phyloP scores from a whole-genome alignment of 1,284 basidiomycete genomes.

The Trichosporon sp. region DNA sequence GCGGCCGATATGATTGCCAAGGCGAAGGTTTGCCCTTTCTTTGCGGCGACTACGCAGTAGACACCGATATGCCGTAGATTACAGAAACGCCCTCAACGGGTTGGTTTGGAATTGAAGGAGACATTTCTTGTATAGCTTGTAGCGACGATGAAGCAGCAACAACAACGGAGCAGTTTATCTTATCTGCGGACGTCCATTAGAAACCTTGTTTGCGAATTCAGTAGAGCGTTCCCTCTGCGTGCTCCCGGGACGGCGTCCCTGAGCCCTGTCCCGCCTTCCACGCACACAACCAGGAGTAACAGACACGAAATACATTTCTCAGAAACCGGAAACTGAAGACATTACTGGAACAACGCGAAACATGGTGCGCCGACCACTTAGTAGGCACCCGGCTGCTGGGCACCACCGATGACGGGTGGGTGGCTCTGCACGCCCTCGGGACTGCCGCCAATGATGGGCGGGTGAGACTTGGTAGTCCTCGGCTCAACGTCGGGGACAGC shows the following conservation, averaged over 20 bases:
- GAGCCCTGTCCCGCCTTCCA: too few species aligned
- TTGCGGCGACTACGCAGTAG: conserved; percentile 10
- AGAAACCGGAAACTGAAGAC: neutral
- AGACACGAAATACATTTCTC: neutral
- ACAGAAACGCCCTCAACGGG: neutral
- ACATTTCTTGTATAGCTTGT: neutral
- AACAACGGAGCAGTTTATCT: neutral
- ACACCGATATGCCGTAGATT: neutral
- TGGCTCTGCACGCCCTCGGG: neutral
- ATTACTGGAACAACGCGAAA: neutral
- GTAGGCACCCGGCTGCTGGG: neutral
- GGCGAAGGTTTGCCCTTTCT: conserved; percentile 24
- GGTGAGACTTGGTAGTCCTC: conserved; percentile 3
- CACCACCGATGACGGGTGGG: conserved; percentile 8
- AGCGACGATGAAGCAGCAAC: neutral
- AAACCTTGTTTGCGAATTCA: neutral
- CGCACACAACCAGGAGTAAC: neutral
- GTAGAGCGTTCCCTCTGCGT: too few species aligned
- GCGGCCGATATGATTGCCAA: conserved; percentile 18
- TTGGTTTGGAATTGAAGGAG: too few species aligned
- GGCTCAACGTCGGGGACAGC: neutral
- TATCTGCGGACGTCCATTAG: neutral
- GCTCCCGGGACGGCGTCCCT: too few species aligned
- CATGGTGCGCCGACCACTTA: too few species aligned
- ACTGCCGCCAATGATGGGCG: conserved; percentile 7